phyloP scores from a whole-genome alignment of 306 rosid species.

The Fagus crenata region DNA sequence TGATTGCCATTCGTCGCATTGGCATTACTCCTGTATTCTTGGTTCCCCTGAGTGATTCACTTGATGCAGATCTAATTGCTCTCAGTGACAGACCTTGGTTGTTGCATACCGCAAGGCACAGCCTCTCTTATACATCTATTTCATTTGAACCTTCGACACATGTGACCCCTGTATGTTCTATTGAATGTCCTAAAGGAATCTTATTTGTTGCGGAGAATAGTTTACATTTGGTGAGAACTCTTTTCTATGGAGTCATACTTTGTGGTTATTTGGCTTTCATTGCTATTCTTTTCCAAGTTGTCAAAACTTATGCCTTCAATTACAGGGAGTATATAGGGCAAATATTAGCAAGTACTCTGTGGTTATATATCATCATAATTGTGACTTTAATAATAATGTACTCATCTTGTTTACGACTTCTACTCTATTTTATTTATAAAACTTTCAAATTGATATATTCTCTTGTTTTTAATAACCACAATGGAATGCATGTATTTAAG shows the following conservation, averaged over 20 bases:
- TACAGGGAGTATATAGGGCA: neutral
- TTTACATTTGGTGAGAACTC: conserved; percentile 77
- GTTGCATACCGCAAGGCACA: conserved; percentile 88
- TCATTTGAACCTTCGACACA: conserved; percentile 92
- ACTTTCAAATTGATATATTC: neutral
- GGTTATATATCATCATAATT: neutral
- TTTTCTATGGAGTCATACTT: conserved; percentile 18
- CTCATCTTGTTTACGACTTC: neutral
- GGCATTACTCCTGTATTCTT: conserved; percentile 97
- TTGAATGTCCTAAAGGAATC: conserved; percentile 90
- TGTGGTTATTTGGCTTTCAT: conserved; percentile 1
- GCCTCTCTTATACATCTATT: conserved; percentile 91
- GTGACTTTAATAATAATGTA: neutral
- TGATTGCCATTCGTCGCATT: conserved; percentile 87
- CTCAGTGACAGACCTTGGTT: conserved; percentile 96
- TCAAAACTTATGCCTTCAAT: neutral
- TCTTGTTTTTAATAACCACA: neutral
- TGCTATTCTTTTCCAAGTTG: conserved; percentile 1
- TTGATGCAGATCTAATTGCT: conserved; percentile 85
- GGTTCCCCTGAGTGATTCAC: conserved; percentile 76
- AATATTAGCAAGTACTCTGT: neutral
- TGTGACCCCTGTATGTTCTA: conserved; percentile 81
- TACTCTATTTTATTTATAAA: neutral
- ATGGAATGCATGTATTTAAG: neutral
- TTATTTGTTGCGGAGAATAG: conserved; percentile 85